Evolutionary conservation across 2,329 filamentous ascomycete species (phyloP).

Genomic region (Nigrospora osmanthi): DNA sequence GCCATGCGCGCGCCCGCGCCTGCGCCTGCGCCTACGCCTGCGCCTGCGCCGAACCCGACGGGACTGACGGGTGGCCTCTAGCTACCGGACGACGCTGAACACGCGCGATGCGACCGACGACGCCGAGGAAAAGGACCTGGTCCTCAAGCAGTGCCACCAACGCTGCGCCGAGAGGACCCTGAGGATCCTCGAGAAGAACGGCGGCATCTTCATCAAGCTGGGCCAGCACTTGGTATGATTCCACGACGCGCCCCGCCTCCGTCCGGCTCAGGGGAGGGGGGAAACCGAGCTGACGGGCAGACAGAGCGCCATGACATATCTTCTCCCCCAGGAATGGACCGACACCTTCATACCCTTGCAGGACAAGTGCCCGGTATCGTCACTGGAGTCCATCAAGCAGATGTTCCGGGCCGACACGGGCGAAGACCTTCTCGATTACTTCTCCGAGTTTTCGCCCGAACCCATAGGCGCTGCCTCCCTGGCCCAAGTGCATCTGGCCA

Average conservation of each 20-base stretch:
- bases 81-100: slow-evolving; percentile 82
- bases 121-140: slow-evolving; percentile 54
- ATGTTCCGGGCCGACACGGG: slow-evolving; percentile 87
- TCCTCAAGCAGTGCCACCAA: slow-evolving; percentile 79
- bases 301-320: slow-evolving; percentile 87
- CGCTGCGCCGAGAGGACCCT: slow-evolving; percentile 86
- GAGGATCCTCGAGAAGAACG: slow-evolving; percentile 84
- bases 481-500: slow-evolving; percentile 88
- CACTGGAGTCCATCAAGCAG: slow-evolving; percentile 72
- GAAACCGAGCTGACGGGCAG: slow-evolving; percentile 13
- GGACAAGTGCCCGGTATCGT: slow-evolving; percentile 90
- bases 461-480: slow-evolving; percentile 91
- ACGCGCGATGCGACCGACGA: slow-evolving; percentile 54
- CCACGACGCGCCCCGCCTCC: neutral
- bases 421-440: slow-evolving; percentile 69
- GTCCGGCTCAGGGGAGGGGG: neutral
- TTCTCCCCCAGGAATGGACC: slow-evolving; percentile 87
- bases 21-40: no score
- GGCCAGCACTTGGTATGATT: slow-evolving; percentile 74
- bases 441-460: slow-evolving; percentile 70
- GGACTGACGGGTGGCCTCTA: slow-evolving; percentile 26
- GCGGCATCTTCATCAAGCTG: slow-evolving; percentile 96
- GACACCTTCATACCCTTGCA: slow-evolving; percentile 93
- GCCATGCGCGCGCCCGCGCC: no score
- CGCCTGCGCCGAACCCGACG: neutral